Percentiles rank a stretch among this genome's conserved stretches.
phyloP scores from a whole-genome alignment of 2,329 filamentous ascomycete genomes.

The Hypocreales sp. region DNA sequence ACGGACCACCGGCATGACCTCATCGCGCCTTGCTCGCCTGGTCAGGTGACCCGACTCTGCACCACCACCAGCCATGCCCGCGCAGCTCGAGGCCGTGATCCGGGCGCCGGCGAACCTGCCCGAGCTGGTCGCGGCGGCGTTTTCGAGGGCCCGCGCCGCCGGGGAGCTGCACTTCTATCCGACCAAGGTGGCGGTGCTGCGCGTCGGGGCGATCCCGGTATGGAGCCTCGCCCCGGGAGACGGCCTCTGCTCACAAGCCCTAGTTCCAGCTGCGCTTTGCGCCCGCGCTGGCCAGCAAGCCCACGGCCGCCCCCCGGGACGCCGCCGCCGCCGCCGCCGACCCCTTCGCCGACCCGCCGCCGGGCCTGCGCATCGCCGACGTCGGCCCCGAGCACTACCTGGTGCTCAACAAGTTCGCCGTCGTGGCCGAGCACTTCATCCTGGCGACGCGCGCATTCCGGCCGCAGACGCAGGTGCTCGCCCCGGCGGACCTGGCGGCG shows the following conservation, averaged over 20 bases:
- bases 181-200: slow-evolving; percentile 34
- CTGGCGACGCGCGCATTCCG: slow-evolving; percentile 49
- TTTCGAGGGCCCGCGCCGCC: slow-evolving; percentile 27
- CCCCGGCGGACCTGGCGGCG: slow-evolving; percentile 41
- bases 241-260: no score
- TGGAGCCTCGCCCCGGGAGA: no score
- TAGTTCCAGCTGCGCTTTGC: slow-evolving; percentile 63
- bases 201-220: slow-evolving; percentile 26
- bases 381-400: slow-evolving; percentile 42
- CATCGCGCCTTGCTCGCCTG: no score
- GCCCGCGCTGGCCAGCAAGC: slow-evolving; percentile 52
- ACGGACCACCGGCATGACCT: no score
- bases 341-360: slow-evolving; percentile 47
- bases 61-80: no score
- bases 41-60: no score
- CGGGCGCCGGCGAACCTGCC: slow-evolving; percentile 31
- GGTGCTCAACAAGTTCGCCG: slow-evolving; percentile 61
- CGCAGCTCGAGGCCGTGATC: no score
- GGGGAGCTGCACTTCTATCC: slow-evolving; percentile 38
- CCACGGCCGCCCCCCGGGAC: slow-evolving; percentile 27
- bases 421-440: slow-evolving; percentile 58
- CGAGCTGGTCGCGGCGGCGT: slow-evolving; percentile 32
- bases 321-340: slow-evolving; percentile 26
- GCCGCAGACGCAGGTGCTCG: slow-evolving; percentile 48
- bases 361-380: slow-evolving; percentile 34